Evolutionary conservation across 352 stramenopile genomes (phyloP), one percentile per base, ranked within the genome.

Genomic region (Phytophthora melonis): DNA sequence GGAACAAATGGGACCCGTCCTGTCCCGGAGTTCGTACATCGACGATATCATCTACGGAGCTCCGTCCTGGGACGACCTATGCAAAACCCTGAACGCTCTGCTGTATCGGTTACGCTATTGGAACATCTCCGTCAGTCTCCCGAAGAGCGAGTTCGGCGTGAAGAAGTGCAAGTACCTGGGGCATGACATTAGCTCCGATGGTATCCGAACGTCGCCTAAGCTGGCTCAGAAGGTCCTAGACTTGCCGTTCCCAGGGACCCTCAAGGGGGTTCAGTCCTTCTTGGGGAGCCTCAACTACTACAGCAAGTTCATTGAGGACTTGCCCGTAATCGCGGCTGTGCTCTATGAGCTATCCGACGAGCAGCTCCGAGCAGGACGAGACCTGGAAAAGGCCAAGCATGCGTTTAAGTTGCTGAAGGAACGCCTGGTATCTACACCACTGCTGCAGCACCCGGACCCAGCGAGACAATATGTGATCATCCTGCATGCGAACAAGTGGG

Each of bases 321-420:
- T 68, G 4, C 53, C 61, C 0, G 27, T 68, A 0, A 65, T 80
- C n/a, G 58, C 63, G 0, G 45, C 54, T 0, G 55, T 61, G 14
- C 19, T 80, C 0, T 63, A 68, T 3, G 49, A 74, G 0, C 30
- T 66, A 0, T 65, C 49, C 0, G 36, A 74, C 18, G 70, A 76
- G 8, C 67, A 76, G 19, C 47, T 77, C 0, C 34, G 18, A 0
- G 36, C 70, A 5, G 21, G n/a, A 54, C 69, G 54, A 39, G 30
- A 75, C 56, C 27, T 76, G n/a, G 72, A 83, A 0, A 66, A 47
- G 16, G 68, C 68, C 0, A 66, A 72, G 1, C 52, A 53, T 1
- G 57, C 66, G 2, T 84, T 80, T 30, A 32, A 81, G 9, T 4
- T 78, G 14, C 53, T 81, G 25, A 84, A 84, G n/a, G n/a, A 61